Conservation (phyloP, 345 rosid species). For the Zanthoxylum bungeanum region DNA sequence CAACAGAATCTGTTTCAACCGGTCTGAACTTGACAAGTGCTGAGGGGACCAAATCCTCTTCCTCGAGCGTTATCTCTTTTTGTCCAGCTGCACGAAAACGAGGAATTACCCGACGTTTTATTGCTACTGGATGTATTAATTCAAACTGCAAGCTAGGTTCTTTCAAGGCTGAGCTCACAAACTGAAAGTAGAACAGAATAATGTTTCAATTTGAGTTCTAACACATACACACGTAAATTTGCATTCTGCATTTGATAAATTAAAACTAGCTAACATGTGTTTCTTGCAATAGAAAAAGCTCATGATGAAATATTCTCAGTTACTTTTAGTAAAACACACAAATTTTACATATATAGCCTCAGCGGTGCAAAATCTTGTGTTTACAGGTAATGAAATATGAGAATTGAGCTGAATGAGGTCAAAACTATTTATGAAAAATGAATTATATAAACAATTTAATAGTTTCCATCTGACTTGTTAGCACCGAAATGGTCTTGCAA, state of each 20-base stretch:
- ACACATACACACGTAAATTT: too few relatives aligned
- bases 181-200: slow-evolving; percentile 37
- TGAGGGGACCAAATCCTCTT: slow-evolving; percentile 84
- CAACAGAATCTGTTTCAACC: slow-evolving; percentile 51
- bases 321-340: not conserved
- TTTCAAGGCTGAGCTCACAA: slow-evolving; percentile 78
- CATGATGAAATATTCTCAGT: not conserved
- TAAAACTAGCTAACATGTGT: not conserved
- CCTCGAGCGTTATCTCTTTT: slow-evolving; percentile 60
- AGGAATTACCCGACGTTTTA: slow-evolving; percentile 68
- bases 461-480: not conserved
- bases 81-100: slow-evolving; percentile 45
- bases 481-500: not conserved
- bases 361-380: not conserved
- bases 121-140: slow-evolving; percentile 60
- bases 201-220: not conserved
- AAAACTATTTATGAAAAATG: not conserved
- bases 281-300: not conserved
- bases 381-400: not conserved
- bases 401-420: not conserved
- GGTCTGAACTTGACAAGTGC: slow-evolving; percentile 83
- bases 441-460: not conserved
- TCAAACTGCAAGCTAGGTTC: slow-evolving; percentile 83
- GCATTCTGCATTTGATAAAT: not conserved
- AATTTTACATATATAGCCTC: not conserved